phyloP scores from a whole-genome alignment of 108 stramenopile genomes.

The Cyclotella choctawhatcheeana region DNA sequence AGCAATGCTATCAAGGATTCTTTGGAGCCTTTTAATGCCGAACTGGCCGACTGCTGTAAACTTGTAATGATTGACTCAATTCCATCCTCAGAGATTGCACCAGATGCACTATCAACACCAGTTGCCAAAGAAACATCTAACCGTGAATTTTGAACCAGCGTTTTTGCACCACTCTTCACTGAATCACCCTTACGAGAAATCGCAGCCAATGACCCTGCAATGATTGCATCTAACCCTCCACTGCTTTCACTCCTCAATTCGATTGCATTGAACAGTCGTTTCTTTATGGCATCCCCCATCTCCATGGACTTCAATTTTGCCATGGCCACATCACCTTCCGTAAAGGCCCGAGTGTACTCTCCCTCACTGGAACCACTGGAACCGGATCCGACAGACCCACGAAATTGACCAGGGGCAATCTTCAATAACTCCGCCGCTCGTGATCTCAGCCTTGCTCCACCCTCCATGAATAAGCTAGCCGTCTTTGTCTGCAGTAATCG shows the following conservation, averaged over 20 bases:
- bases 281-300: constrained; percentile 80
- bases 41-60: constrained; percentile 64
- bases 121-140: constrained; percentile 3
- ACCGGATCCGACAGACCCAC: constrained; percentile 58
- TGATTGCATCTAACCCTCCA: constrained; percentile 91
- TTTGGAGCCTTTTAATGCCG: constrained; percentile 66
- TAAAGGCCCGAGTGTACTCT: constrained; percentile 80
- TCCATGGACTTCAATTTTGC: constrained; percentile 86
- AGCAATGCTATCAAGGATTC: constrained; percentile 87
- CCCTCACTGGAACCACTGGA: constrained; percentile 13
- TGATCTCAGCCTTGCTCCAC: constrained; percentile 74
- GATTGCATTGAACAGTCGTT: constrained; percentile 79
- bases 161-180: constrained; percentile 17
- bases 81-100: constrained; percentile 36
- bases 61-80: constrained; percentile 61
- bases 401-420: constrained; percentile 62
- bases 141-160: constrained; percentile 13
- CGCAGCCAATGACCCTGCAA: constrained; percentile 77
- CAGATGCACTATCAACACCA: constrained; percentile 14
- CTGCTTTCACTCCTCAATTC: constrained; percentile 83
- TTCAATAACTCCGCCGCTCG: constrained; percentile 69
- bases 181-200: constrained; percentile 43
- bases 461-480: constrained; percentile 81
- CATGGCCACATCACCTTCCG: constrained; percentile 89
- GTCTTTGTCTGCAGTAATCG: constrained; percentile 78